Base-by-base conservation (phyloP, 2,329 filamentous ascomycete species). In the Xylariaceae sp. region DNA sequence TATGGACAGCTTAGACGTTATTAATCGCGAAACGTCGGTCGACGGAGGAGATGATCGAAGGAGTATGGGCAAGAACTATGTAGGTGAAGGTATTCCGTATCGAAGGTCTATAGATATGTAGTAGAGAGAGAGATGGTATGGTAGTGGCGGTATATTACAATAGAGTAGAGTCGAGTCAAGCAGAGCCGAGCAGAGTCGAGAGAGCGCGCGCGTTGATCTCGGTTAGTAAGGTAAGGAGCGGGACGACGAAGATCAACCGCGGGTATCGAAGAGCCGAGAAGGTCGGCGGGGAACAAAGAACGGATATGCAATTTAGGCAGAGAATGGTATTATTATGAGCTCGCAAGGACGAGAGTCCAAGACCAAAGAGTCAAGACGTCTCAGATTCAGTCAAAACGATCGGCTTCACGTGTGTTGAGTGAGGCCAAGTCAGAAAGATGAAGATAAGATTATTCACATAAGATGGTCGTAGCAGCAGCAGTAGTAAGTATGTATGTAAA, bases 261-360 rank as follows among this genome's bases (percentile, higher is more conserved):
- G 56, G 51, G 53, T 56, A 60, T 54, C 57, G 59, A 63, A 56
- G 39, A 50, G 58, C 57, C 56, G 58, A 48, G 58, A 64, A 23
- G 44, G 55, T 51, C 55, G 55, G 51, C 57, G 49, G 52, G 45
- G 58, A 44, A 53, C 61, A 69, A 66, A 64, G 58, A 64, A 57
- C 51, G 60, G 55, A 63, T 56, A 62, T 55, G 55, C 56, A 61
- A 63, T 64, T 64, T 61, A 67, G 62, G 51, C 59, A 59, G 55
- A 66, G 59, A 66, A 64, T 58, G 58, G 58, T 57, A 65, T 66
- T 68, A 67, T 68, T 66, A 66, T 51, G 55, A 55, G 57, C 37
- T 61, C 48, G 64, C 64, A 60, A 55, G 54, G 34, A 49, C 48
- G 23, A 30, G 23, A 30, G 23, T 30, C 4, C 23, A 30, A 30